Evolutionary conservation across 2,329 filamentous ascomycete species (phyloP), one percentile per base, ranked within the genome.

Genomic region (Tolypocladium paradoxum): DNA sequence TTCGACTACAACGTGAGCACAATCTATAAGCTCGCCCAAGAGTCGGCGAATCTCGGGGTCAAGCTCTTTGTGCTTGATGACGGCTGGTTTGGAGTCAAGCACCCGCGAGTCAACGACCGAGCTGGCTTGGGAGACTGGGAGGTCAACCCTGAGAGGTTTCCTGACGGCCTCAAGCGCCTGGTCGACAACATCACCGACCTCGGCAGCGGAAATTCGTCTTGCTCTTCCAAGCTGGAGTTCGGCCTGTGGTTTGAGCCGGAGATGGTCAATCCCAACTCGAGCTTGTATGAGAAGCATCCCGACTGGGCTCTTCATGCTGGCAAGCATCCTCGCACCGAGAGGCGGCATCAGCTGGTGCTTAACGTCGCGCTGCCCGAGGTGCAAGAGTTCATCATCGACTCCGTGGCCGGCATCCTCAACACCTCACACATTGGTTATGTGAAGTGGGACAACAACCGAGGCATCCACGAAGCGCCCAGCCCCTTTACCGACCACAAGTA

Each of bases 371-470:
- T 84, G 0, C 73, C 75, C 0, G 80, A 84, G 55, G 82, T 85
- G 0, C 83, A 85, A 56, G 74, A 84, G 1, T 84, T 76, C 54
- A 77, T 85, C 60, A 82, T 85, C 57, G 64, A 71, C 0, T 72
- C 75, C 0, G 70, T 86, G 4, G 74, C 79, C 2, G 66, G 70
- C 4, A 71, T 85, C 7, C 73, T 85, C 20, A 70, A 76, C 46
- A 75, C 70, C 1, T 74, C 76, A 0, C 69, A 77, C 27, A 77
- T 85, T 48, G 66, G 68, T 11, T 85, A 85, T 55, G 75, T 86
- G 55, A 86, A 86, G 58, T 85, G 82, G 83, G 83, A 85, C 57
- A 83, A 84, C 64, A 86, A 86, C 65, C 71, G 83, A 6, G 82
- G 76, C 1, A 81, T 84, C 46, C 80, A 85, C 60, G 82, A 85